Evolutionary conservation across 2,329 filamentous ascomycete genomes (phyloP), one percentile per base, ranked within the genome.

Genomic region (Colletotrichum aenigma): DNA sequence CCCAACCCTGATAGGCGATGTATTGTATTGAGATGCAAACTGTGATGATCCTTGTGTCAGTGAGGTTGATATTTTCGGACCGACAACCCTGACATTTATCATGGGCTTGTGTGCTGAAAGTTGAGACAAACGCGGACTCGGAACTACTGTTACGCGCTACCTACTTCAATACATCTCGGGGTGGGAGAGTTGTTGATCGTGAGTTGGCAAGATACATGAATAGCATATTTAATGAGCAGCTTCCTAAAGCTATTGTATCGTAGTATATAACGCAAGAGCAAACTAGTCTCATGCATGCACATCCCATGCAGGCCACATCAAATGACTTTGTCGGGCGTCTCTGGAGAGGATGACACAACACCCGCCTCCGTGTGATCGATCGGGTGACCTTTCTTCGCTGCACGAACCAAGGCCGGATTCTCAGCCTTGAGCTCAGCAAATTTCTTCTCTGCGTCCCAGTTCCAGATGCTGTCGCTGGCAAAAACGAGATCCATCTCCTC

Each of bases 401-500:
- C 0, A 91, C 91, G 73, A 91, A 72, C 70, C 7, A 74, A 36
- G 4, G 28, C 60, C 10, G 71, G 71, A 9, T 74, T 91, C 81
- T 93, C 90, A 6, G 86, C 90, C 82, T 92, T 93, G 66, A 94
- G 85, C n/a, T 86, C 86, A 6, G 87, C 88, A 83, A 94, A 94
- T 34, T 89, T 92, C 79, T 86, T 88, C 83, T 94, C 93, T 0
- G 92, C 93, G 67, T 94, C 92, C 93, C 94, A 95, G 2, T 89
- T 89, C 92, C 92, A 95, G 6, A 91, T 90, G 1, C 88, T 92
- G 21, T 92, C 87, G 1, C 91, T 89, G 0, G 93, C 92, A 78
- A 96, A 95, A 0, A 95, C 84, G 0, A 95, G 84, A 76, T 96
- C 92, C 87, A 95, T 95, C 80, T 95, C 93, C 80, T 95, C 94